These are phyloP conservation scores for Acrocalymma vagum DNA, from an alignment of 2,329 filamentous ascomycete species.

Conservation along the genomic window DNA sequence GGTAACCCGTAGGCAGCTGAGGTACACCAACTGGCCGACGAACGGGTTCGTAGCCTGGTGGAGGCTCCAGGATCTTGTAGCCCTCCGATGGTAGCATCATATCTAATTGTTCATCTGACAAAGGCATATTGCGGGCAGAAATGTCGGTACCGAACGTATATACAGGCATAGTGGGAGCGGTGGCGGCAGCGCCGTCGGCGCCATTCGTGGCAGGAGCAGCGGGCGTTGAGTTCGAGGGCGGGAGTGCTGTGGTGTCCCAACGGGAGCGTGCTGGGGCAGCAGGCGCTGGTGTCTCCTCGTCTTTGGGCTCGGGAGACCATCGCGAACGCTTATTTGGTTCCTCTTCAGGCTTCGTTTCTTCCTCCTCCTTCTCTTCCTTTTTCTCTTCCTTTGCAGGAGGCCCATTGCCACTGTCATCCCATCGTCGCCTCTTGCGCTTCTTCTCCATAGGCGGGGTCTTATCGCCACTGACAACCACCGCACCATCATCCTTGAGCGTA, in stretches of 20 bases:
- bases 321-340: conserved; percentile 80
- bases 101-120: conserved; percentile 95
- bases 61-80: conserved; percentile 90
- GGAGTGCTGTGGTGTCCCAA: conserved; percentile 44
- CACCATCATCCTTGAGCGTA: conserved; percentile 71
- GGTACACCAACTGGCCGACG: conserved; percentile 76
- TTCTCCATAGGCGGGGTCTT: conserved; percentile 71
- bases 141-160: conserved; percentile 81
- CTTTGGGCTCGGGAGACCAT: conserved; percentile 72
- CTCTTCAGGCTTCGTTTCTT: conserved; percentile 55
- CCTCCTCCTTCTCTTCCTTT: conserved; percentile 19
- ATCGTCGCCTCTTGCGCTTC: conserved; percentile 82
- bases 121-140: conserved; percentile 77
- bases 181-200: too few relatives aligned
- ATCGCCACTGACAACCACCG: conserved; percentile 77
- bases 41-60: conserved; percentile 88
- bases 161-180: conserved; percentile 57
- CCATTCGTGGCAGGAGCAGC: conserved; percentile 34
- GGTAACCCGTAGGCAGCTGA: conserved; percentile 72
- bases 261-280: conserved; percentile 39
- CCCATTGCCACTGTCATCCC: conserved; percentile 74
- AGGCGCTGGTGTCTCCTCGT: conserved; percentile 66
- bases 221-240: conserved; percentile 28
- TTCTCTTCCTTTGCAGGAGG: conserved; percentile 24
- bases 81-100: conserved; percentile 89